Evolutionary conservation across 371 early-diverging fungal species (phyloP).

Genomic region (Cokeromyces recurvatus): DNA sequence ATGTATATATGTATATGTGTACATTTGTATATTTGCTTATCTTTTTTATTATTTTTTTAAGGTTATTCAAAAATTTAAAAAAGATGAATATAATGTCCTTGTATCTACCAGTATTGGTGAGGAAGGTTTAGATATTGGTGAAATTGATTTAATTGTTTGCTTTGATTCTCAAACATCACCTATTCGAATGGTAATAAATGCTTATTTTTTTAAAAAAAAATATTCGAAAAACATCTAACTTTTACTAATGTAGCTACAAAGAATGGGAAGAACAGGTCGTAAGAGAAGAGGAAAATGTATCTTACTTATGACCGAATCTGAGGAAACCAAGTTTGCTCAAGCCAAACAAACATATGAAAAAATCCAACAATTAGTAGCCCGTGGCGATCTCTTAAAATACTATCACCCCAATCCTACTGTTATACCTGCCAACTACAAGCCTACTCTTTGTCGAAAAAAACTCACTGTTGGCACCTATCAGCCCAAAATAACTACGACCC

Average conservation of each 20-base stretch:
- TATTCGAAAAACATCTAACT: not conserved
- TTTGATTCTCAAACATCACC: constrained; percentile 85
- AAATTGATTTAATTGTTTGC: constrained; percentile 92
- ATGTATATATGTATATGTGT: no score
- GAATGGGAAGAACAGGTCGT: constrained; percentile 94
- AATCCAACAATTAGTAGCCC: constrained; percentile 50
- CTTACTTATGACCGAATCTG: constrained; percentile 75
- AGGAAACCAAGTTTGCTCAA: constrained; percentile 65
- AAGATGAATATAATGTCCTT: constrained; percentile 75
- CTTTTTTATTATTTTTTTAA: no score
- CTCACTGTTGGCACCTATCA: constrained; percentile 26
- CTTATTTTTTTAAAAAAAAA: not conserved
- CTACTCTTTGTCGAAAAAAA: constrained; percentile 30
- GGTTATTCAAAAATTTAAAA: constrained; percentile 56
- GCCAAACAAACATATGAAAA: constrained; percentile 57
- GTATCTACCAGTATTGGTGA: constrained; percentile 94
- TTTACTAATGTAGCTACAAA: constrained; percentile 60
- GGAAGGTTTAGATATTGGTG: constrained; percentile 97
- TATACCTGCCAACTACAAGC: constrained; percentile 44
- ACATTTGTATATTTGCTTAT: no score
- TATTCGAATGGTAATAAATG: constrained; percentile 65
- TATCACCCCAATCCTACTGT: constrained; percentile 29
- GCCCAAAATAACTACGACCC: not conserved
- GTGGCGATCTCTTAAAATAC: constrained; percentile 14
- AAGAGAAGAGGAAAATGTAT: constrained; percentile 83